phyloP scores from a whole-genome alignment of 1,284 basidiomycete genomes.

The Athelia sp. region DNA sequence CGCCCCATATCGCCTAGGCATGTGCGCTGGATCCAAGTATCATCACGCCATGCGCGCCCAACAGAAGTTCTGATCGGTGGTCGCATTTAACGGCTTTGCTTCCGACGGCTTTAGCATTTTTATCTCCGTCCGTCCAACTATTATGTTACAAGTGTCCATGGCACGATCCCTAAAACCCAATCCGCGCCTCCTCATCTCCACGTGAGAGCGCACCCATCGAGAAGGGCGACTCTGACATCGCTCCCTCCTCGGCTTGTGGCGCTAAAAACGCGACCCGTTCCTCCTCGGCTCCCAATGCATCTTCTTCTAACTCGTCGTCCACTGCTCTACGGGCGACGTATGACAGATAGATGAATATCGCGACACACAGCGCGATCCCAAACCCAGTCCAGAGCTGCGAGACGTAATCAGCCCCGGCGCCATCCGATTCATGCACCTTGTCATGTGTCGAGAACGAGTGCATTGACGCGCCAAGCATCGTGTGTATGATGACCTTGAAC shows the following conservation, averaged over 20 bases:
- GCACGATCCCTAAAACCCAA: slow-evolving; percentile 9
- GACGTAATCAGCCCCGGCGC: slow-evolving; percentile 44
- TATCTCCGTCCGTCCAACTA: no score
- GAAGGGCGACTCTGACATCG: slow-evolving; percentile 36
- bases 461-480: slow-evolving; percentile 76
- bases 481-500: slow-evolving; percentile 85
- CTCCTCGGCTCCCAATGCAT: slow-evolving; percentile 37
- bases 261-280: slow-evolving; percentile 42
- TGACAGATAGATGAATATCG: slow-evolving; percentile 75
- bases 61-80: slow-evolving; percentile 12
- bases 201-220: slow-evolving; percentile 9
- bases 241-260: slow-evolving; percentile 8
- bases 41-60: background rate
- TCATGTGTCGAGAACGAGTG: slow-evolving; percentile 53
- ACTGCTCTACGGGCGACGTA: slow-evolving; percentile 78
- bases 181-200: slow-evolving; percentile 11
- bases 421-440: background rate
- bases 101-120: no score
- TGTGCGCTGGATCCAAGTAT: no score
- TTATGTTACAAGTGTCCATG: no score
- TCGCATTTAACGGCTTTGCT: no score
- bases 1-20: no score
- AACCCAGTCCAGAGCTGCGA: slow-evolving; percentile 62
- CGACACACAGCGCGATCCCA: slow-evolving; percentile 70
- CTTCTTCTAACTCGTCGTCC: slow-evolving; percentile 68